Conservation (phyloP, 768 basidiomycete species). For the Trametes coccinea region DNA sequence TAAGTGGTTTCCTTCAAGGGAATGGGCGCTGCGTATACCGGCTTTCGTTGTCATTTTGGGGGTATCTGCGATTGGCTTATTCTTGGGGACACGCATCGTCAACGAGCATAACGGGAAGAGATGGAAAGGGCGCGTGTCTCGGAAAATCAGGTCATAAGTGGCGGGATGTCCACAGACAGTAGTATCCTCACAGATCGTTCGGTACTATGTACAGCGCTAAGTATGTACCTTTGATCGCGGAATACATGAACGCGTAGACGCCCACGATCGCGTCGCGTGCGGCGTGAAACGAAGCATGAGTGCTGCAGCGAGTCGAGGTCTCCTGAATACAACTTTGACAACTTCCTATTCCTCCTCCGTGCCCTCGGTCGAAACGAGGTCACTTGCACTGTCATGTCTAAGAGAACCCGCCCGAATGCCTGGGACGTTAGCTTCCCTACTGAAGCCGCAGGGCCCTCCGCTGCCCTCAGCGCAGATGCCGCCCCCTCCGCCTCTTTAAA, state of each 20-base stretch:
- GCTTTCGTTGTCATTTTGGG: slow-evolving; percentile 81
- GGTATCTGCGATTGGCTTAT: slow-evolving; percentile 74
- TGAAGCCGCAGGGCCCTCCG: not conserved
- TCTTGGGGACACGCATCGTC: slow-evolving; percentile 43
- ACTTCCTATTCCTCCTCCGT: too few relatives aligned
- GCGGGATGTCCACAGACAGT: too few relatives aligned
- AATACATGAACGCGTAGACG: not conserved
- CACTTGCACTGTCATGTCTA: not conserved
- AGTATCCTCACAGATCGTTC: too few relatives aligned
- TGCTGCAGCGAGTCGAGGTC: not conserved
- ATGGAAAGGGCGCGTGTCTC: not conserved
- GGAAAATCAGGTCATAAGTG: too few relatives aligned
- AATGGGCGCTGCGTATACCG: slow-evolving; percentile 91
- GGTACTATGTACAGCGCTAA: too few relatives aligned
- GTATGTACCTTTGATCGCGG: not conserved
- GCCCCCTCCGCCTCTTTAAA: not conserved
- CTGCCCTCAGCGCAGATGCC: not conserved
- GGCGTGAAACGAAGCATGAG: not conserved
- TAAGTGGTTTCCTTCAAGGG: slow-evolving; percentile 77
- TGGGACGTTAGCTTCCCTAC: not conserved
- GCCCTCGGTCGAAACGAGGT: too few relatives aligned
- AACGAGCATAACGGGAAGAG: not conserved
- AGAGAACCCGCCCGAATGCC: not conserved
- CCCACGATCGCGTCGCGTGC: not conserved
- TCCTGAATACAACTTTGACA: too few relatives aligned